phyloP scores from a whole-genome alignment of 768 basidiomycete species.

The Postia placenta region DNA sequence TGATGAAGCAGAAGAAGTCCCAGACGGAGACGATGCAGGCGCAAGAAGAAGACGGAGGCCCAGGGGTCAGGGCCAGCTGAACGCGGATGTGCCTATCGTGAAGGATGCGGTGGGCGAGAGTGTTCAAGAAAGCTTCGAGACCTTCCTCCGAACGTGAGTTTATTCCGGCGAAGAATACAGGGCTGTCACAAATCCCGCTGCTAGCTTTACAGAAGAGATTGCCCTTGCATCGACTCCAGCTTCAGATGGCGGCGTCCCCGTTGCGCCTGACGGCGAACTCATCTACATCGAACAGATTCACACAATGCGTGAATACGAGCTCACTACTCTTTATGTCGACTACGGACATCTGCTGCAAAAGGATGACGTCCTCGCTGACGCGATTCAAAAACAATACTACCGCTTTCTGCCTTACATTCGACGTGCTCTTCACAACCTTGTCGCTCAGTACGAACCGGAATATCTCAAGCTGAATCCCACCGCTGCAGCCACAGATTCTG shows the following conservation, averaged over 20 bases:
- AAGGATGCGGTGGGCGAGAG: slow-evolving; percentile 95
- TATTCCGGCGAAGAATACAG: background rate
- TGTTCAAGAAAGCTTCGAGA: slow-evolving; percentile 86
- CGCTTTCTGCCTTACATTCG: slow-evolving; percentile 93
- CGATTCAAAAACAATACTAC: slow-evolving; percentile 93
- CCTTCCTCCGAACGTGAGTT: slow-evolving; percentile 83
- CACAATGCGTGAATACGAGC: slow-evolving; percentile 90
- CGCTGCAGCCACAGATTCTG: slow-evolving; percentile 79
- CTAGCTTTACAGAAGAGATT: slow-evolving; percentile 81
- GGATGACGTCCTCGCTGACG: slow-evolving; percentile 91
- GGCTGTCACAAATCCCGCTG: slow-evolving; percentile 7
- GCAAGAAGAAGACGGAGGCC: slow-evolving; percentile 28
- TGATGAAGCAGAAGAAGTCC: slow-evolving; percentile 40
- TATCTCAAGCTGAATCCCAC: slow-evolving; percentile 94
- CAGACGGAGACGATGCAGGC: slow-evolving; percentile 29
- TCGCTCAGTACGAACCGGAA: slow-evolving; percentile 85
- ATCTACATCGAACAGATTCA: slow-evolving; percentile 92
- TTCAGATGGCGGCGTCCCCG: slow-evolving; percentile 59
- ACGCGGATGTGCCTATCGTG: slow-evolving; percentile 76
- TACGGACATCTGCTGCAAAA: slow-evolving; percentile 84
- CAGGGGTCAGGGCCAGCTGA: slow-evolving; percentile 39
- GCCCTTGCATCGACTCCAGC: slow-evolving; percentile 75
- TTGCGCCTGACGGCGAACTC: slow-evolving; percentile 52
- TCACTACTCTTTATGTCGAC: slow-evolving; percentile 96
- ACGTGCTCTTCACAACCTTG: slow-evolving; percentile 84